Evolutionary conservation across 2,329 filamentous ascomycete genomes (phyloP).

Genomic region (Fusarium keratoplasticum): DNA sequence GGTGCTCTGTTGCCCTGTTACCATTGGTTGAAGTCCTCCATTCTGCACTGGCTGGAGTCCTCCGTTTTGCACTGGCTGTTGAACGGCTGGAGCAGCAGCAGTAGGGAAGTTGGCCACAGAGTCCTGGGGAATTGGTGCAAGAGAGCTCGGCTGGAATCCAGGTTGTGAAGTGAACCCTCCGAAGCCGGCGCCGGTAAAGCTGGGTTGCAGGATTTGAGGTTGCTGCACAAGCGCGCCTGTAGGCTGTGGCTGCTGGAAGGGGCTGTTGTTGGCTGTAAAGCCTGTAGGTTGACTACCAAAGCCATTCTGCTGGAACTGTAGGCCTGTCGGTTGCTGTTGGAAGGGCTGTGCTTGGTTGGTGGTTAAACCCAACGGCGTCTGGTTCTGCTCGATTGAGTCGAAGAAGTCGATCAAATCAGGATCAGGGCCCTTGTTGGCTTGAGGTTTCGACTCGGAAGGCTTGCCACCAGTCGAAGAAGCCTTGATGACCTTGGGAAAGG

Average conservation of each 20-base stretch:
- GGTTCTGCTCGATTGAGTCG: slow-evolving; percentile 90
- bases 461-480: slow-evolving; percentile 49
- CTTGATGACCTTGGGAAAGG: slow-evolving; percentile 49
- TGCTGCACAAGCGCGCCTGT: slow-evolving; percentile 40
- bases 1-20: slow-evolving; percentile 62
- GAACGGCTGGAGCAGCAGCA: slow-evolving; percentile 29
- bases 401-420: slow-evolving; percentile 95
- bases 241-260: slow-evolving; percentile 53
- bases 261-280: slow-evolving; percentile 44
- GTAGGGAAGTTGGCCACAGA: slow-evolving; percentile 53
- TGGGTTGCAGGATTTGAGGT: slow-evolving; percentile 58
- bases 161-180: slow-evolving; percentile 79
- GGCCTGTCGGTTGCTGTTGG: slow-evolving; percentile 44
- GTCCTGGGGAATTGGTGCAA: slow-evolving; percentile 70
- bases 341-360: slow-evolving; percentile 53
- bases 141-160: slow-evolving; percentile 63
- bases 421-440: slow-evolving; percentile 70
- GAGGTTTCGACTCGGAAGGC: slow-evolving; percentile 56
- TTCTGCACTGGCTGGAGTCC: slow-evolving; percentile 38
- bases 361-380: slow-evolving; percentile 73
- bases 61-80: slow-evolving; percentile 36
- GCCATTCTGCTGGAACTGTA: slow-evolving; percentile 39
- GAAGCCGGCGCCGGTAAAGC: slow-evolving; percentile 80
- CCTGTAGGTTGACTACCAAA: slow-evolving; percentile 49
- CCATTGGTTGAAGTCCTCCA: slow-evolving; percentile 41